These are phyloP conservation scores for Teratosphaeria viscida DNA, from an alignment of 2,329 filamentous ascomycete species.

Conservation along the genomic window DNA sequence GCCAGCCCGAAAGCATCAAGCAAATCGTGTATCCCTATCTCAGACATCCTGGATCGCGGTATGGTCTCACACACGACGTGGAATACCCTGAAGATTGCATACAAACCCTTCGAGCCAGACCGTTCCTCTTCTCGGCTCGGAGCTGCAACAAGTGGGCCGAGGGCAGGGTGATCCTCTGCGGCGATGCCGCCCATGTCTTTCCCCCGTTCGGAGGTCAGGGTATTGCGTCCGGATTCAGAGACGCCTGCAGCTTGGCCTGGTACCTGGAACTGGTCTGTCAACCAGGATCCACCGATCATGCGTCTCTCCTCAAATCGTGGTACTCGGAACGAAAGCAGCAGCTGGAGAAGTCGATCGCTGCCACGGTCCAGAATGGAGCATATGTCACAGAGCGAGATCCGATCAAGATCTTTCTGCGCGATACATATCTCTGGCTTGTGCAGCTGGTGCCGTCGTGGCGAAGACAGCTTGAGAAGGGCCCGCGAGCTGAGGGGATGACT, in stretches of 20 bases:
- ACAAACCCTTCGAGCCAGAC: slow-evolving; percentile 34
- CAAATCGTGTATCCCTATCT: slow-evolving; percentile 4
- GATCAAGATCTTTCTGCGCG: background rate
- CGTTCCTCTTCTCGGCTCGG: slow-evolving; percentile 35
- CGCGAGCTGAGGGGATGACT: background rate
- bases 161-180: slow-evolving; percentile 33
- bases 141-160: slow-evolving; percentile 39
- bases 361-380: slow-evolving; percentile 1
- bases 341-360: slow-evolving; percentile 2
- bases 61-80: background rate
- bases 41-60: slow-evolving; percentile 2
- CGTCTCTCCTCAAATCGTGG: slow-evolving; percentile 1
- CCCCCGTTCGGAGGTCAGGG: slow-evolving; percentile 39
- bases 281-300: background rate
- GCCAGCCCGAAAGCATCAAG: background rate
- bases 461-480: background rate
- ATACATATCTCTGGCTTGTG: slow-evolving; percentile 1
- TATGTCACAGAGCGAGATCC: background rate
- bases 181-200: slow-evolving; percentile 44
- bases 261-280: slow-evolving; percentile 16
- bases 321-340: slow-evolving; percentile 5
- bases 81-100: slow-evolving; percentile 32
- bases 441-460: background rate
- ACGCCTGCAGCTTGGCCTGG: slow-evolving; percentile 30
- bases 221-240: slow-evolving; percentile 32